Evolutionary conservation across 768 basidiomycete genomes (phyloP).

Genomic region (Dacryopinax primogenitus): DNA sequence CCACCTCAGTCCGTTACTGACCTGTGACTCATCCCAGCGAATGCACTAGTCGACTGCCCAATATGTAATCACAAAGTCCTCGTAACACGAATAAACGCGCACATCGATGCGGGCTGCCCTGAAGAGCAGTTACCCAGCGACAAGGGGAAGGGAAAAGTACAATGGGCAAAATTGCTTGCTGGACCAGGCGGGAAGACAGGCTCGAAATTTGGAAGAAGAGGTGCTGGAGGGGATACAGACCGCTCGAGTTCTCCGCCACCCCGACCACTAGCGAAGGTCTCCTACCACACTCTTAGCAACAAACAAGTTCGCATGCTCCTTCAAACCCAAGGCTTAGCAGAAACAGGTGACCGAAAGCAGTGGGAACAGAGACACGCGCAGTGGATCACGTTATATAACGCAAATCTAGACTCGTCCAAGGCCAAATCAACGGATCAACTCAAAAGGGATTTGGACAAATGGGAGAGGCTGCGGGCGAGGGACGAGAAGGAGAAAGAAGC

Average conservation of each 20-base stretch:
- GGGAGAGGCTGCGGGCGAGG: constrained; percentile 39
- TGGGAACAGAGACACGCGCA: constrained; percentile 48
- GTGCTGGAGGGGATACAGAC: neutral
- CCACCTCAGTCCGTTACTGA: neutral
- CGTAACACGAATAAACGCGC: constrained; percentile 42
- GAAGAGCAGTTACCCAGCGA: constrained; percentile 21
- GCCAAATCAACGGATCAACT: constrained; percentile 40
- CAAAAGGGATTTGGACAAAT: constrained; percentile 40
- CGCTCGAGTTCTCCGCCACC: constrained; percentile 10
- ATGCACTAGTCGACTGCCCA: constrained; percentile 42
- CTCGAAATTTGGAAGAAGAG: neutral
- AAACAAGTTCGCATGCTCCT: constrained; percentile 47
- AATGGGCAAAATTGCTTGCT: constrained; percentile 21
- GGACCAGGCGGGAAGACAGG: neutral
- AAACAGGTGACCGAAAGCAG: constrained; percentile 39
- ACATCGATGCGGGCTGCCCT: constrained; percentile 52
- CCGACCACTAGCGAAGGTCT: constrained; percentile 35
- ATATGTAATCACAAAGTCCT: constrained; percentile 41
- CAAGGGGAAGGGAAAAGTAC: constrained; percentile 31
- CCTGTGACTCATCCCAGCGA: constrained; percentile 15
- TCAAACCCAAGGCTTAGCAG: constrained; percentile 37
- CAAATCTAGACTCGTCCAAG: constrained; percentile 50
- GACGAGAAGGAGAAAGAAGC: constrained; percentile 29
- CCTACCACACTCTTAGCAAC: constrained; percentile 53
- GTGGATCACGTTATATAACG: constrained; percentile 62